Conservation (phyloP, 257 asterid species). For the Solanum pinnatisectum region DNA sequence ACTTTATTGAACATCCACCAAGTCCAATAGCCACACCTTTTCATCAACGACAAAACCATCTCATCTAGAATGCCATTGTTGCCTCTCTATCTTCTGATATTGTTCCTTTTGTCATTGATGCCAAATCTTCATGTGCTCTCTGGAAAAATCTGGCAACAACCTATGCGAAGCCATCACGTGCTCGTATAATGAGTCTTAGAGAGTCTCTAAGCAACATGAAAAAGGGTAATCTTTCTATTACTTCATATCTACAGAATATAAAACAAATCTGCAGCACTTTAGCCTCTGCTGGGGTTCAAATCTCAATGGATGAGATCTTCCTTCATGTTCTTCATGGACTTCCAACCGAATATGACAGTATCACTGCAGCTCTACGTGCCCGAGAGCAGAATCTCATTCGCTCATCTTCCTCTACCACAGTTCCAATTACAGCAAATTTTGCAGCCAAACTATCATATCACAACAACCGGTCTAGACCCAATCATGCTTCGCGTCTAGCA, state of each 20-base stretch:
- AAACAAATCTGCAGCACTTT: background rate
- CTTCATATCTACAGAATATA: background rate
- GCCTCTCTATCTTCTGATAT: background rate
- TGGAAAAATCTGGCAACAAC: background rate
- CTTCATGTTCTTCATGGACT: background rate
- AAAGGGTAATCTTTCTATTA: background rate
- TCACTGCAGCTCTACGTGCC: background rate
- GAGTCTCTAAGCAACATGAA: background rate
- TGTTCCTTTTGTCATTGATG: background rate
- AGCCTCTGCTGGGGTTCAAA: background rate
- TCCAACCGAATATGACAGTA: background rate
- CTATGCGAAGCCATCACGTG: background rate
- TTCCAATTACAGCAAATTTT: too few species aligned
- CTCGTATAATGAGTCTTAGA: background rate
- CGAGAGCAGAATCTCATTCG: background rate
- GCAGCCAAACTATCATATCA: too few species aligned
- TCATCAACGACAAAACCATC: background rate
- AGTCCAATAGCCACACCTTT: background rate
- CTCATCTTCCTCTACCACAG: too few species aligned
- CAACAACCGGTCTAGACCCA: too few species aligned
- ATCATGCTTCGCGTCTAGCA: background rate
- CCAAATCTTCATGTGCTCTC: background rate
- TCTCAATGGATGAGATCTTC: background rate
- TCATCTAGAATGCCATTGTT: background rate
- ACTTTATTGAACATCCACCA: background rate